Conservation (phyloP, 805 yeast genomes). For the Novakomyces olei region DNA sequence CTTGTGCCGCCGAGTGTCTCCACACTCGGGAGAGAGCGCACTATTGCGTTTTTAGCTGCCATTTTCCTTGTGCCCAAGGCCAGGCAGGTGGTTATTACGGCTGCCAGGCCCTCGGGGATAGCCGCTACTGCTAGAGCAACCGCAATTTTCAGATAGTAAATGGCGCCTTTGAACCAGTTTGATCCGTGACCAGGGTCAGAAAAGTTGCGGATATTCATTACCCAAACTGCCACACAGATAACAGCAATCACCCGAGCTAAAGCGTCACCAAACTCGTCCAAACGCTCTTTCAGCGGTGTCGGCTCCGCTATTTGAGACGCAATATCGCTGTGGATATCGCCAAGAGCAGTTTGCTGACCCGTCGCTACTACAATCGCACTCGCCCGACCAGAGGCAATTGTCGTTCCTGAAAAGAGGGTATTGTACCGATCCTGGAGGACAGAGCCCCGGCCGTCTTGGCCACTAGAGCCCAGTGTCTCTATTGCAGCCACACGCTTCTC, state of each 20-base stretch:
- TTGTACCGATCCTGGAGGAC: constrained; percentile 20
- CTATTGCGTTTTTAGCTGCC: constrained; percentile 24
- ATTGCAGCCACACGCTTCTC: constrained; percentile 15
- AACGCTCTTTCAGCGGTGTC: constrained; percentile 19
- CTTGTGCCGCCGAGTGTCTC: constrained; percentile 38
- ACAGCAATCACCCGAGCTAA: constrained; percentile 24
- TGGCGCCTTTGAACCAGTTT: constrained; percentile 26
- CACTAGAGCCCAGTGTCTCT: too few species aligned
- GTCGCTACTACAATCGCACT: constrained; percentile 21
- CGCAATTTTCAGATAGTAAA: too few species aligned
- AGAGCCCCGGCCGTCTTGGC: constrained; percentile 16
- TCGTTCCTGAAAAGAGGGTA: constrained; percentile 16
- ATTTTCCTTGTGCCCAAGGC: constrained; percentile 27
- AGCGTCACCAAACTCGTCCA: constrained; percentile 20
- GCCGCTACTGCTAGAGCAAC: constrained; percentile 29
- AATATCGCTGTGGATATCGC: constrained; percentile 19
- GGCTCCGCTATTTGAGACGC: constrained; percentile 19
- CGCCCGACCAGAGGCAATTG: constrained; percentile 24
- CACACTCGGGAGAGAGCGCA: constrained; percentile 25
- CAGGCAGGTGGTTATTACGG: constrained; percentile 29
- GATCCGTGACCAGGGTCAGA: constrained; percentile 23
- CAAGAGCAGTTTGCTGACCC: constrained; percentile 22
- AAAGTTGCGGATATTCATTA: constrained; percentile 22
- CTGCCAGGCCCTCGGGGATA: constrained; percentile 30
- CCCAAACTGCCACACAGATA: constrained; percentile 26